Conservation (phyloP, 805 yeast genomes). For the Kodamaea restingae region DNA sequence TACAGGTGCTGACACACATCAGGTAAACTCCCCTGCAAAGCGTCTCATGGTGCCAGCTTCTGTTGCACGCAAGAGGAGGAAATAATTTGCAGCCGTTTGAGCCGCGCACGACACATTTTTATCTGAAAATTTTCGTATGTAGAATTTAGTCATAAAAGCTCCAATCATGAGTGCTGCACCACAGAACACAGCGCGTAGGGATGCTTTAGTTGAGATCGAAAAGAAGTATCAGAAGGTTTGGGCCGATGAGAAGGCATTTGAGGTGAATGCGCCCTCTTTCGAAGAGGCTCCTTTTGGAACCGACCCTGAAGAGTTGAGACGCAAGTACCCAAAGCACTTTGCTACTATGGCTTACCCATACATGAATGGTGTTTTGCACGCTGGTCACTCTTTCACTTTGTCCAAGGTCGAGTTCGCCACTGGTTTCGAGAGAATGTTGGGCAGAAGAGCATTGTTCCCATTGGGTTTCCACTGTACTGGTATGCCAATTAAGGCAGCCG, state of each 20-base stretch:
- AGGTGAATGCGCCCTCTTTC: conserved; percentile 79
- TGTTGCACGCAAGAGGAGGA: conserved; percentile 9
- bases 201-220: conserved; percentile 84
- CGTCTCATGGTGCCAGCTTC: conserved; percentile 11
- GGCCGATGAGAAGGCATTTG: conserved; percentile 83
- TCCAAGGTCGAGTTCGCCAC: conserved; percentile 89
- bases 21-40: too few species aligned
- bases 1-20: too few species aligned
- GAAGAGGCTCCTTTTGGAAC: conserved; percentile 48
- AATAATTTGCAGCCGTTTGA: background rate
- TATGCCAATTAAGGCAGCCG: conserved; percentile 95
- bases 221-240: conserved; percentile 82
- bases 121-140: conserved; percentile 5
- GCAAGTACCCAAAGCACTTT: conserved; percentile 79
- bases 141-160: conserved; percentile 6
- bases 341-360: conserved; percentile 97
- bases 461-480: conserved; percentile 99
- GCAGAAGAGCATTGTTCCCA: conserved; percentile 89
- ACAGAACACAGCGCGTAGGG: conserved; percentile 87
- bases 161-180: conserved; percentile 34
- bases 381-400: conserved; percentile 94
- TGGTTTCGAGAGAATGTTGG: conserved; percentile 93
- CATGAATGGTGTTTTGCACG: conserved; percentile 97
- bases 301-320: conserved; percentile 65
- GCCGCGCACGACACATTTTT: conserved; percentile 1